These are phyloP conservation scores for Bretschneidera sinensis DNA, from an alignment of 345 rosid genomes.

Conservation along the genomic window DNA sequence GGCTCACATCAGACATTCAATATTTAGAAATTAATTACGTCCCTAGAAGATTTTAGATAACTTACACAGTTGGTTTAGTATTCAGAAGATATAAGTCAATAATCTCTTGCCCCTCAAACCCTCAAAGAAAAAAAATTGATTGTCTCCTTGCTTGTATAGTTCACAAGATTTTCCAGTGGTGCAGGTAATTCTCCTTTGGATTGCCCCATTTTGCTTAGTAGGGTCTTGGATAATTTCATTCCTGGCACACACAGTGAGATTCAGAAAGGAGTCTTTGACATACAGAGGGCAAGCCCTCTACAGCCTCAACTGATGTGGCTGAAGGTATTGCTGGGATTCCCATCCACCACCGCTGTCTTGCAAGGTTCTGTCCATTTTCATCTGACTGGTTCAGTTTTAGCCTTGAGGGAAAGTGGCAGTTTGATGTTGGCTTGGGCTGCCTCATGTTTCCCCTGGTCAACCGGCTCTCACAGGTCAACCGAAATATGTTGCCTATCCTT, in stretches of 20 bases:
- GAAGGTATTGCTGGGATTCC: constrained; percentile 48
- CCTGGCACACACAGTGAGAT: constrained; percentile 36
- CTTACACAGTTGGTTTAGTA: not conserved
- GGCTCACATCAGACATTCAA: not conserved
- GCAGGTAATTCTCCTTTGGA: constrained; percentile 42
- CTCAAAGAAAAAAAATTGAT: no score
- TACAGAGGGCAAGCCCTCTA: constrained; percentile 44
- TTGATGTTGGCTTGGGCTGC: constrained; percentile 46
- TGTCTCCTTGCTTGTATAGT: not conserved
- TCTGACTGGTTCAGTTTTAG: constrained; percentile 42
- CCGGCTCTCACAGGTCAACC: constrained; percentile 44
- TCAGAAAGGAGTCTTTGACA: constrained; percentile 44
- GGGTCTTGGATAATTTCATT: no score
- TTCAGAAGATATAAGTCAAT: not conserved
- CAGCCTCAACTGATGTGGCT: constrained; percentile 45
- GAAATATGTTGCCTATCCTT: constrained; percentile 38
- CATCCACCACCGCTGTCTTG: constrained; percentile 35
- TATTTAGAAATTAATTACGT: not conserved
- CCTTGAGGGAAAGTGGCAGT: constrained; percentile 42
- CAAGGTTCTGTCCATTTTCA: no score
- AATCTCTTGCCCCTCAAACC: not conserved
- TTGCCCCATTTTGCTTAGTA: no score
- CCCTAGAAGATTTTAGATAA: not conserved
- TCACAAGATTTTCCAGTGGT: no score
- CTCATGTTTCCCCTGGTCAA: constrained; percentile 47